Conservation (phyloP, 345 rosid genomes). For the Litchi chinensis region DNA sequence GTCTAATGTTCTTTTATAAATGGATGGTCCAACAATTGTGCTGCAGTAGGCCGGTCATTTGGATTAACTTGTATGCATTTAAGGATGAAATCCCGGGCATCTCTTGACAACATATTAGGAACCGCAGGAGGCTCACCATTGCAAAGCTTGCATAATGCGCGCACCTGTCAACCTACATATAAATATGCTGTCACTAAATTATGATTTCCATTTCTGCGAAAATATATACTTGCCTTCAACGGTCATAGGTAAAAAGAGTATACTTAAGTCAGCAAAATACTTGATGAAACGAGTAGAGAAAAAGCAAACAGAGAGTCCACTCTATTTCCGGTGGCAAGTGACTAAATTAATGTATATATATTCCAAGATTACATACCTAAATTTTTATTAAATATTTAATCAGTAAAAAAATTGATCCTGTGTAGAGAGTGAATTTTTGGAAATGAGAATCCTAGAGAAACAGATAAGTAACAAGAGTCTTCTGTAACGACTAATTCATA, state of each 20-base stretch:
- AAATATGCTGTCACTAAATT: neutral
- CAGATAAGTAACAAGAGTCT: neutral
- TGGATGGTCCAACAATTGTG: conserved; percentile 66
- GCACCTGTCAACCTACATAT: conserved; percentile 48
- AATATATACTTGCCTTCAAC: neutral
- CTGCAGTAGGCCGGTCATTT: conserved; percentile 67
- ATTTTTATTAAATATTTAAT: no score
- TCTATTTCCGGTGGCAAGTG: neutral
- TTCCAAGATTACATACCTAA: neutral
- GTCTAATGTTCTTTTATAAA: conserved; percentile 63
- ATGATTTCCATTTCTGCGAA: neutral
- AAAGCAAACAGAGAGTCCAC: neutral
- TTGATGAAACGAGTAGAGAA: neutral
- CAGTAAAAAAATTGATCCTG: neutral
- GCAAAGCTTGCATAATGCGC: conserved; percentile 67
- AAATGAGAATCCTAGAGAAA: neutral
- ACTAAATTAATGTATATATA: neutral
- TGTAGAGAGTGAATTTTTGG: neutral
- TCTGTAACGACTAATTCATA: neutral
- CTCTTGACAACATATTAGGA: conserved; percentile 54
- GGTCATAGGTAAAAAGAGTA: no score
- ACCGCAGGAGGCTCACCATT: conserved; percentile 65
- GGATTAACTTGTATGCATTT: conserved; percentile 76
- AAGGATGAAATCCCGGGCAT: conserved; percentile 63
- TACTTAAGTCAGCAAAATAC: no score